Percentiles rank a stretch among this genome's conserved stretches.
phyloP scores from a whole-genome alignment of 352 stramenopile species.

The Pythium biforme region DNA sequence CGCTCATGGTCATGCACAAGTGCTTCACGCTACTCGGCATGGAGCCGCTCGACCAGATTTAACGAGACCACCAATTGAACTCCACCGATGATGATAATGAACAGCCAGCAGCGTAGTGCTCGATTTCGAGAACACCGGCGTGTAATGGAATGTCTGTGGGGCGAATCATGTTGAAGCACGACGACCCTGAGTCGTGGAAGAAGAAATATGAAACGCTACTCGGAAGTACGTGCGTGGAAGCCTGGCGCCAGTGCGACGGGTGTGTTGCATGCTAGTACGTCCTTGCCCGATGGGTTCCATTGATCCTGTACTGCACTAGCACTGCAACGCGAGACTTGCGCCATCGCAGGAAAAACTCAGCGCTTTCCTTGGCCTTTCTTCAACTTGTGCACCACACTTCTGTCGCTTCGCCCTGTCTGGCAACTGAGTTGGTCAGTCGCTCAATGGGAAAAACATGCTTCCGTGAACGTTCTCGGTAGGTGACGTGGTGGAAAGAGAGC shows the following conservation, averaged over 20 bases:
- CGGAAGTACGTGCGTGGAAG: too few species aligned
- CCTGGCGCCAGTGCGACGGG: not conserved
- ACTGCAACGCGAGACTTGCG: too few species aligned
- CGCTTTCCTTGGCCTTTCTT: too few species aligned
- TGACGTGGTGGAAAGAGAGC: constrained; percentile 10
- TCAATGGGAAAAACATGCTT: not conserved
- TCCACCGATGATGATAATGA: constrained; percentile 24
- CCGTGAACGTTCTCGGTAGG: not conserved
- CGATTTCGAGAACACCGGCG: too few species aligned
- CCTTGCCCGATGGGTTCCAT: too few species aligned
- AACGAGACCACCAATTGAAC: not conserved
- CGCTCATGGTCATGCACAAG: constrained; percentile 94
- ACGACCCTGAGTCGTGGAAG: not conserved
- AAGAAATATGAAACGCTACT: too few species aligned
- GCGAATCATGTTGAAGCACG: not conserved
- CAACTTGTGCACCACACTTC: too few species aligned
- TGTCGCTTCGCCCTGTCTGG: not conserved
- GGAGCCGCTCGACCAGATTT: constrained; percentile 91
- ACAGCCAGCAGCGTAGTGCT: not conserved
- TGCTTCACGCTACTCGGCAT: constrained; percentile 94
- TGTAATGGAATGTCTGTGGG: too few species aligned
- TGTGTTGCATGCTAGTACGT: too few species aligned
- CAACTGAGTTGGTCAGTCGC: constrained; percentile 1
- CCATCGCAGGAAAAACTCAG: too few species aligned
- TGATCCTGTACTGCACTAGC: too few species aligned